phyloP scores from a whole-genome alignment of 176 grass and related monocot genomes.

The Thinopyrum elongatum region DNA sequence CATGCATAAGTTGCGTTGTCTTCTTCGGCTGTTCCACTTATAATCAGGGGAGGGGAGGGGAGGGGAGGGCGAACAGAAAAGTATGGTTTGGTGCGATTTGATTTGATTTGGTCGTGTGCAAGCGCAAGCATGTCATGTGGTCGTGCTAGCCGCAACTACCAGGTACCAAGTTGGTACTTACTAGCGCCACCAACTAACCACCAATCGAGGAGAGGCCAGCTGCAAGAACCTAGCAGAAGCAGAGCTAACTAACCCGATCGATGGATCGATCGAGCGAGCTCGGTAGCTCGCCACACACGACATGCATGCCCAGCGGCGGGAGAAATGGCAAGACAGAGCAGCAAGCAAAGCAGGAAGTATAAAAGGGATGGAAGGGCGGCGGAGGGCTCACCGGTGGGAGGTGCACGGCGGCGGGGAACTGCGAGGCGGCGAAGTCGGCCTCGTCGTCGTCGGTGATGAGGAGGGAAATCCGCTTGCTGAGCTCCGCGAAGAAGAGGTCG shows the following conservation, averaged over 20 bases:
- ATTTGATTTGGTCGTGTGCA: background rate
- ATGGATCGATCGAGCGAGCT: background rate
- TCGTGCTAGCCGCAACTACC: conserved; percentile 15
- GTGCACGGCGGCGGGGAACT: conserved; percentile 39
- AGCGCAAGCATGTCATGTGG: conserved; percentile 3
- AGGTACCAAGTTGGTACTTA: background rate
- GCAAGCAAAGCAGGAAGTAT: background rate
- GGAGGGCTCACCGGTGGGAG: conserved; percentile 34
- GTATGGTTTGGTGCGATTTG: background rate
- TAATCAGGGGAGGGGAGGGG: background rate
- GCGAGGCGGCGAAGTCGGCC: conserved; percentile 43
- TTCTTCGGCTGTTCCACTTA: background rate
- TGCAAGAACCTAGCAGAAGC: conserved; percentile 27
- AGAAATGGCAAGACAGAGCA: background rate
- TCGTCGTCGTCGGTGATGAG: conserved; percentile 97
- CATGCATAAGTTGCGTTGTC: background rate
- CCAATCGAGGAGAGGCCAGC: background rate
- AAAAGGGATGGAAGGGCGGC: background rate
- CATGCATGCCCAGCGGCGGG: background rate
- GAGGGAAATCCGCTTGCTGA: conserved; percentile 94
- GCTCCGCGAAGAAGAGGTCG: conserved; percentile 93
- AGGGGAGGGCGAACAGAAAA: background rate
- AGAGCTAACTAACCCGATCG: background rate
- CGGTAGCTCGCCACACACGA: background rate
- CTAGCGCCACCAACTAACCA: conserved; percentile 12